These are phyloP conservation scores for Gossypium bickii DNA, from an alignment of 345 rosid species.

Conservation along the genomic window DNA sequence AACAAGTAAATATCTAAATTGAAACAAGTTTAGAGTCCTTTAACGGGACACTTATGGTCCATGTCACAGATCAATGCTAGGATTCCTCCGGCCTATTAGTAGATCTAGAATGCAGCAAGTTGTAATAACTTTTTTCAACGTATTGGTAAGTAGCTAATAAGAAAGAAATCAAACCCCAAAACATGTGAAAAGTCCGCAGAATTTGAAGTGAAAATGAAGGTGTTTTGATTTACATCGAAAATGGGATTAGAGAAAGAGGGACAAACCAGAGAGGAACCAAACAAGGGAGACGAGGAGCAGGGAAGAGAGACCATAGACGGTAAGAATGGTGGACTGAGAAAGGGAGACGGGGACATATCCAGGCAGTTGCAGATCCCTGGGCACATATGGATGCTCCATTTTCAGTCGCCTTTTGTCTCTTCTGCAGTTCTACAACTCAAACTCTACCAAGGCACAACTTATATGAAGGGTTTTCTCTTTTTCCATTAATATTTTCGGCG, in stretches of 20 bases:
- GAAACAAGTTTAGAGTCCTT: not conserved
- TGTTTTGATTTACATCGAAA: not conserved
- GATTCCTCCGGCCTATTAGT: not conserved
- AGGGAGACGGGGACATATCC: slow-evolving; percentile 60
- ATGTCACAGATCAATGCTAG: not conserved
- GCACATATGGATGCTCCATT: slow-evolving; percentile 65
- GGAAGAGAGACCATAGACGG: slow-evolving; percentile 43
- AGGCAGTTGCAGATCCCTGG: slow-evolving; percentile 65
- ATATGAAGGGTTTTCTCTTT: no score
- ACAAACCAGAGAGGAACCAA: slow-evolving; percentile 69
- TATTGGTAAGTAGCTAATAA: not conserved
- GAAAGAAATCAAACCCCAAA: not conserved
- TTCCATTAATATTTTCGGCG: no score
- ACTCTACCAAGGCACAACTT: no score
- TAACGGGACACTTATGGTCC: not conserved
- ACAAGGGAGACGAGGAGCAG: slow-evolving; percentile 50
- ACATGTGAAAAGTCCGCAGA: not conserved
- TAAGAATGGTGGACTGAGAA: slow-evolving; percentile 54
- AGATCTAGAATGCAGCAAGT: not conserved
- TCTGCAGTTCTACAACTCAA: no score
- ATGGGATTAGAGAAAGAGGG: not conserved
- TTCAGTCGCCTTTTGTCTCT: not conserved
- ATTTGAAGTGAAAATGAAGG: not conserved
- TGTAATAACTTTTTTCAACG: not conserved
- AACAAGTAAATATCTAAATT: not conserved